Evolutionary conservation across 495 filamentous ascomycete genomes (phyloP).

Genomic region (Neurospora cerealis): DNA sequence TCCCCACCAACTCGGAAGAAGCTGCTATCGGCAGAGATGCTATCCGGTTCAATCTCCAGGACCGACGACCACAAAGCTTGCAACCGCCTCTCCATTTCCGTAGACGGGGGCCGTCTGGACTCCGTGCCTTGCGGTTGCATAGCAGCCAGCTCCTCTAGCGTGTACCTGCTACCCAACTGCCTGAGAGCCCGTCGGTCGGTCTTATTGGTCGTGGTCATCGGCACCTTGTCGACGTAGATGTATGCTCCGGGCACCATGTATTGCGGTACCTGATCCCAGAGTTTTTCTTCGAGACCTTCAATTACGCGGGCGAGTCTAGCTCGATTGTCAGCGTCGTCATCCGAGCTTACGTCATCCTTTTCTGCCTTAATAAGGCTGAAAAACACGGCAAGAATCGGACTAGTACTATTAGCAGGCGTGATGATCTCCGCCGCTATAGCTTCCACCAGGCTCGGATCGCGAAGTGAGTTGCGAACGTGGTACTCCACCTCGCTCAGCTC

Average conservation of each 20-base stretch:
- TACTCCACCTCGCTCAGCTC: slow-evolving; percentile 46
- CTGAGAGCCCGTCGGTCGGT: slow-evolving; percentile 25
- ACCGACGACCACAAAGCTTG: slow-evolving; percentile 22
- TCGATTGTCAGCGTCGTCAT: background rate
- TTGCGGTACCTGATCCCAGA: background rate
- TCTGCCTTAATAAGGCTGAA: background rate
- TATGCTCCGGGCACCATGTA: slow-evolving; percentile 51
- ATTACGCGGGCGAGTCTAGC: background rate
- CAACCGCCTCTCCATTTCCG: slow-evolving; percentile 16
- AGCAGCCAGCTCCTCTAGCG: background rate
- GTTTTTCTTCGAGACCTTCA: background rate
- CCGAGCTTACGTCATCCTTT: background rate
- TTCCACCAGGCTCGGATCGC: background rate
- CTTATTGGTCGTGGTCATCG: slow-evolving; percentile 43
- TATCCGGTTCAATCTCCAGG: slow-evolving; percentile 12
- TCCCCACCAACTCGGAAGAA: slow-evolving; percentile 61
- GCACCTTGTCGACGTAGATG: slow-evolving; percentile 39
- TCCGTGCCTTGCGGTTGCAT: background rate
- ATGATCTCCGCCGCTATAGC: background rate
- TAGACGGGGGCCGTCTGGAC: background rate
- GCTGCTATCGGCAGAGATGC: slow-evolving; percentile 44
- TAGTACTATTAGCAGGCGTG: background rate
- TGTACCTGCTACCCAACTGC: background rate
- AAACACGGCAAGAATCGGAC: slow-evolving; percentile 4
- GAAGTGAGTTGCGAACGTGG: slow-evolving; percentile 20